These are phyloP conservation scores for Oryza punctata DNA, from an alignment of 176 grass and related monocot genomes.

Conservation along the genomic window DNA sequence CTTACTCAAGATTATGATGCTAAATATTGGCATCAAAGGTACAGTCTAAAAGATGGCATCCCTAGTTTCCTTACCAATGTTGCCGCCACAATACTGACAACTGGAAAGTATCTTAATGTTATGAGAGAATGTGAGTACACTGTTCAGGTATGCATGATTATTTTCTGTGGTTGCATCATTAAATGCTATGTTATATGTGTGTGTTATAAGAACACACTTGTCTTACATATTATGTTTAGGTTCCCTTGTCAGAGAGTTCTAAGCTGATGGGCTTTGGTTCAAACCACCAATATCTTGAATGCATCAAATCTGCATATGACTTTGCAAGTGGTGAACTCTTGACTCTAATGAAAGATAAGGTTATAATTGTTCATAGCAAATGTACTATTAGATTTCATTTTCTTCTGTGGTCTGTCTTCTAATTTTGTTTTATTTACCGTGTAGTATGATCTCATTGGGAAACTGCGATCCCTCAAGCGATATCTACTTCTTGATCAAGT, in stretches of 20 bases:
- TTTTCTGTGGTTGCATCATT: conserved; percentile 1
- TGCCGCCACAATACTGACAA: conserved; percentile 85
- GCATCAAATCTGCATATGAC: conserved; percentile 98
- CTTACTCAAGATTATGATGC: conserved; percentile 92
- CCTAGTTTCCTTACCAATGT: conserved; percentile 93
- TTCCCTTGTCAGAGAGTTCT: conserved; percentile 89
- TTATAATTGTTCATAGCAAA: conserved; percentile 33
- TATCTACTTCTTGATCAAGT: conserved; percentile 97
- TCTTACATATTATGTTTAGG: conserved; percentile 57
- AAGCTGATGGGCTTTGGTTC: conserved; percentile 90
- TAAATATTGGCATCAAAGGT: conserved; percentile 95
- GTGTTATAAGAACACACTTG: conserved; percentile 6
- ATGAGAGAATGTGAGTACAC: conserved; percentile 98
- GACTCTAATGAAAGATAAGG: conserved; percentile 95
- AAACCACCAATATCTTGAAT: conserved; percentile 95
- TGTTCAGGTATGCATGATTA: conserved; percentile 68
- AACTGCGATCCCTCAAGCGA: conserved; percentile 89
- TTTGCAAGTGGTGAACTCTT: conserved; percentile 92
- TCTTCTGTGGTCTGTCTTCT: conserved; percentile 21
- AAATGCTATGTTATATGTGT: background rate
- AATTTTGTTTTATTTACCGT: conserved; percentile 26
- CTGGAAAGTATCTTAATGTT: conserved; percentile 97
- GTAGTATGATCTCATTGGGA: conserved; percentile 89
- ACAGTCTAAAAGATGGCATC: conserved; percentile 92
- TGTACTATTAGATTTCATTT: conserved; percentile 9